A percentile compares a stretch with the other conserved stretches of the same genome.
These are phyloP conservation scores for Aegilops tauschii DNA, from an alignment of 176 grass and related monocot genomes.

Conservation along the genomic window DNA sequence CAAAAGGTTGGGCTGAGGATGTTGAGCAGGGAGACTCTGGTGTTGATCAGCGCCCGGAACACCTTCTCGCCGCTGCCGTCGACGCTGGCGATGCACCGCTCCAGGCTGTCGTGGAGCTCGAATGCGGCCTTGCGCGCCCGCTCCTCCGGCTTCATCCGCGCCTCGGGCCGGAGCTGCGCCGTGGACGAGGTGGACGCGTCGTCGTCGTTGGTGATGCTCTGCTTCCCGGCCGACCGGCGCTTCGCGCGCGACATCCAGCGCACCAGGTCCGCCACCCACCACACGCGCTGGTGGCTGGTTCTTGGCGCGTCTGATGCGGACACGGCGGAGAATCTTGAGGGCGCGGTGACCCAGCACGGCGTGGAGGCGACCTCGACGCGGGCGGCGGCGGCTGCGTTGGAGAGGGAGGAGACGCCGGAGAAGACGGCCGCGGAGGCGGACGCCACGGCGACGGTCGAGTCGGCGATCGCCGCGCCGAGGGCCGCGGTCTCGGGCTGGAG, in stretches of 20 bases:
- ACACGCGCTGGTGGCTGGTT: slow-evolving; percentile 24
- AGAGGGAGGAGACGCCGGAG: slow-evolving; percentile 32
- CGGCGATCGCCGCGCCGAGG: slow-evolving; percentile 5
- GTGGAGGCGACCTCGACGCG: slow-evolving; percentile 31
- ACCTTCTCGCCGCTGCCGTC: slow-evolving; percentile 58
- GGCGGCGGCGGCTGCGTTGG: slow-evolving; percentile 31
- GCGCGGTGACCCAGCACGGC: slow-evolving; percentile 27
- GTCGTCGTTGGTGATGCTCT: neutral
- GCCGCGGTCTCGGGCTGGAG: slow-evolving; percentile 18
- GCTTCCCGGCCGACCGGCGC: slow-evolving; percentile 46
- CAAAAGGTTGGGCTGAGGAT: slow-evolving; percentile 56
- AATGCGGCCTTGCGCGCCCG: slow-evolving; percentile 25
- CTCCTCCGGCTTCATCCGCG: slow-evolving; percentile 42
- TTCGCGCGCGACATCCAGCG: slow-evolving; percentile 64
- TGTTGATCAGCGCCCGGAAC: slow-evolving; percentile 51
- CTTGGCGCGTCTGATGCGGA: neutral
- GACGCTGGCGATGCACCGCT: slow-evolving; percentile 50
- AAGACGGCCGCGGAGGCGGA: slow-evolving; percentile 47
- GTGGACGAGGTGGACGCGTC: neutral
- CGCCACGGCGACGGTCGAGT: slow-evolving; percentile 24
- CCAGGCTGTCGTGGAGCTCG: slow-evolving; percentile 46
- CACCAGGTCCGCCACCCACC: slow-evolving; percentile 63
- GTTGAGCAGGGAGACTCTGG: slow-evolving; percentile 71
- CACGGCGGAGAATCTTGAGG: neutral
- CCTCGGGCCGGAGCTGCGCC: slow-evolving; percentile 21